Base-by-base conservation (phyloP, 2,329 filamentous ascomycete species). In the Chaetomium sp. region DNA sequence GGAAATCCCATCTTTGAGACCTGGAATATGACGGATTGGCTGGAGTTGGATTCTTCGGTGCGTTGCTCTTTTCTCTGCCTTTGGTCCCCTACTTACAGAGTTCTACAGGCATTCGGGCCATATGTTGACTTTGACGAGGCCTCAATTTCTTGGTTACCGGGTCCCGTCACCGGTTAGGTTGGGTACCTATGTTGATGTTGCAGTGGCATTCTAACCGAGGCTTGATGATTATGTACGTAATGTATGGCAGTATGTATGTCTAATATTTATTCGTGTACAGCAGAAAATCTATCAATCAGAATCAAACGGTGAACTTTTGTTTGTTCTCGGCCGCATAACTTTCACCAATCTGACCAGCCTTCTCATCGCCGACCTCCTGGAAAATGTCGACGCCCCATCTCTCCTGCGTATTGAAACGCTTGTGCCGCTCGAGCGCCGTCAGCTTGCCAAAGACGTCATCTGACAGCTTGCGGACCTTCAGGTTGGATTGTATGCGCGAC, bases 401-500 rank as follows among this genome's bases (percentile, higher is more conserved):
- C 31, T 13, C 19, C 29, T 55, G 53, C 29, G 53, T 55, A 29
- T 55, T 55, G 53, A 55, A 55, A n/a, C 53, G 53, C 53, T 55
- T 55, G 53, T 55, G 53, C 29, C 53, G 53, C 53, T 55, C 53
- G 31, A 55, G 53, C 29, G 53, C 53, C 29, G 31, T 55, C 1
- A 55, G 53, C 29, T 55, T 55, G 19, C 53, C 53, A 23, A 55
- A 55, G 29, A 55, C 53, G 1, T 35, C 19, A 9, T 13, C 53
- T 5, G 53, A 21, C 29, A 55, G 12, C 29, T 23, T 55, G 4
- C 53, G 53, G 29, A 55, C 53, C 29, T 23, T 16, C 16, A 55
- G 53, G n/a, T 55, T 55, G 53, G 53, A 55, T 31, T 19, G 53
- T 29, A 55, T 55, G 53, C 53, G 53, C 19, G 53, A 55, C 29